Percentiles rank a stretch among this genome's conserved stretches.
Evolutionary conservation across 1,284 basidiomycete genomes (phyloP).

Genomic region (Hymenochaete sp.): DNA sequence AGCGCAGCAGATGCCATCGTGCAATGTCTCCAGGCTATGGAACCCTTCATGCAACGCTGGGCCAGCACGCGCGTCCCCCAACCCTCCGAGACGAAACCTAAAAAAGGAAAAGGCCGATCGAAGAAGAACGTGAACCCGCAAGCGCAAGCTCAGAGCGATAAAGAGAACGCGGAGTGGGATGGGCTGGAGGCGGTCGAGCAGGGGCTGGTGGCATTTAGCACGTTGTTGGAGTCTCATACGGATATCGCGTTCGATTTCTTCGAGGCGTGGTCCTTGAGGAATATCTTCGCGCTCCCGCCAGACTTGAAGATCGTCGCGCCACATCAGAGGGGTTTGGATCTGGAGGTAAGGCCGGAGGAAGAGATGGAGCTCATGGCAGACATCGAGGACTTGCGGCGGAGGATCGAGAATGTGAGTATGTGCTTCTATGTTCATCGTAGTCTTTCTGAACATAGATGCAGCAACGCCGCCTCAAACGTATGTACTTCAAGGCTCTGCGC

Average conservation of each 20-base stretch:
- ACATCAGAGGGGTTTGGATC: constrained; percentile 52
- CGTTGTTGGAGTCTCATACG: constrained; percentile 66
- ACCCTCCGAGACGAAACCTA: neutral
- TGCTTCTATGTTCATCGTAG: neutral
- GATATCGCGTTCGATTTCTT: constrained; percentile 76
- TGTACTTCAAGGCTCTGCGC: constrained; percentile 40
- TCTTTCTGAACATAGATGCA: constrained; percentile 23
- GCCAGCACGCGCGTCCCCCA: constrained; percentile 41
- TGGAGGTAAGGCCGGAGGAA: constrained; percentile 39
- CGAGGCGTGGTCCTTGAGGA: constrained; percentile 69
- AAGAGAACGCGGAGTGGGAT: constrained; percentile 10
- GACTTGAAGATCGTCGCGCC: constrained; percentile 60
- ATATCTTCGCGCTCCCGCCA: constrained; percentile 62
- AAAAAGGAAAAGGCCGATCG: neutral
- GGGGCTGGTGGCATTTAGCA: constrained; percentile 69
- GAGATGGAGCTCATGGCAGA: constrained; percentile 55
- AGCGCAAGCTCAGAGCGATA: neutral
- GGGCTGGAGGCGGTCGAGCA: constrained; percentile 16
- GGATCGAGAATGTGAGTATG: constrained; percentile 46
- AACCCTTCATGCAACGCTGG: constrained; percentile 64
- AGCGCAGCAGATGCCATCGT: constrained; percentile 59
- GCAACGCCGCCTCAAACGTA: constrained; percentile 56
- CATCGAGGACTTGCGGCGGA: constrained; percentile 46
- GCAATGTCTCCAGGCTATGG: constrained; percentile 64
- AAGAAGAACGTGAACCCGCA: constrained; percentile 9